Evolutionary conservation across 2,329 filamentous ascomycete genomes (phyloP), one percentile per base, ranked within the genome.

Genomic region (Thelonectria discophora): DNA sequence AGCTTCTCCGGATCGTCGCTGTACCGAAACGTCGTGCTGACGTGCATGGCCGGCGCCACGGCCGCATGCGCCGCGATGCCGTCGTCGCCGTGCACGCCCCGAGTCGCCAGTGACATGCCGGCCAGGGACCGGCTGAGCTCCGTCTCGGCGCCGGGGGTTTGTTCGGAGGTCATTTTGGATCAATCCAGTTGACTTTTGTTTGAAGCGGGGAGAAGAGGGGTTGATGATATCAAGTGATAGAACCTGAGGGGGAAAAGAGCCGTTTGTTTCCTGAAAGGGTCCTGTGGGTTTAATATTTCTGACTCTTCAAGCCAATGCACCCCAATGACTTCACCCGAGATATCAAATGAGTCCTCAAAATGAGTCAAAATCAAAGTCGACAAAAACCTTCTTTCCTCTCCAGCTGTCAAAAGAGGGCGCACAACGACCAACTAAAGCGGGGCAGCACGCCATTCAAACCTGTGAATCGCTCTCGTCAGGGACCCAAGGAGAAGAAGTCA

Each of bases 21-120:
- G 77, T 97, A 98, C 69, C 92, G 88, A 78, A 93, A 98, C 15
- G 93, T 98, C 12, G 94, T 97, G 64, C 93, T 93, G 65, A 96
- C 88, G 76, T 98, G 94, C 73, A 98, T 83, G 4, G 94, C 88
- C 61, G 95, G 94, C 12, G 94, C 93, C 57, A 98, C 90, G 74
- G 95, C 93, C 52, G 88, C 83, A 68, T 91, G 86, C 34, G 83
- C 79, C 76, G 92, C 92, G 71, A 95, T 84, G 70, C 82, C 82
- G 79, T 96, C 89, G 73, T 97, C 93, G 64, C 90, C 92, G 75
- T 97, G 93, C 65, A 97, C 81, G n/a, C 90, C 86, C 58, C 86
- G 84, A 6, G 93, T 92, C 8, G 91, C 85, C 50, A 91, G 80
- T 5, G 87, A 77, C 42, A 78, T 66, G 11, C 67, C 62, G 56